Base-by-base conservation (phyloP, 2,329 filamentous ascomycete genomes). In the Cadophora sp. region DNA sequence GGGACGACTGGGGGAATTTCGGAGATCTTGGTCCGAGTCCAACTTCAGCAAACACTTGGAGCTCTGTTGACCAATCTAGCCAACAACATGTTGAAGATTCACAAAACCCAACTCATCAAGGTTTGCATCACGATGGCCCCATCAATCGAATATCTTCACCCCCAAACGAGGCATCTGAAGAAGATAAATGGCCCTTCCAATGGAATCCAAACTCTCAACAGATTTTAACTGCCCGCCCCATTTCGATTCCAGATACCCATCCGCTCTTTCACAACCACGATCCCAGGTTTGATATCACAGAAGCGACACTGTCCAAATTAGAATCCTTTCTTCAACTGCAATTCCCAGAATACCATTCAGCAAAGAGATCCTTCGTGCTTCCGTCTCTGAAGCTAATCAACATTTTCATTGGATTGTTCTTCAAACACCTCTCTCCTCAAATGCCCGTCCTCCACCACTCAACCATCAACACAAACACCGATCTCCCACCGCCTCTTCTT, bases 371-470 rank as follows among this genome's bases (percentile, higher is more conserved):
- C 11, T 72, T 73, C 30, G 67, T 66, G 6, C 63, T 74, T 33
- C 73, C 73, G 22, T 48, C 68, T 14, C 63, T 74, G 4, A 64
- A 64, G 22, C 55, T 71, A 33, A 62, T 73, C 11, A 74, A 74
- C 45, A 62, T 74, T 13, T 72, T 74, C 30, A 74, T 74, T 20
- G 65, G 66, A 1, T 60, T 74, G 11, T 74, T 73, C 66, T 74
- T 74, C 59, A 56, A 73, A 48, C 63, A 69, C 36, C 74, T 73
- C 47, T 73, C 71, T 18, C 66, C 64, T n/a, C 73, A 74, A 53
- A 72, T 72, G 64, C 73, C 73, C 7, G 71, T 74, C 2, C 63
- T 74, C 8, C 73, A 74, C 59, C 70, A 72, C 61, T 47, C 71
- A 13, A 74, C 73, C 4, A 65, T 74, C 13, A 68, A 72, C 48